These are phyloP conservation scores for Amylostereum areolatum DNA, from an alignment of 1,284 basidiomycete genomes.

Conservation along the genomic window DNA sequence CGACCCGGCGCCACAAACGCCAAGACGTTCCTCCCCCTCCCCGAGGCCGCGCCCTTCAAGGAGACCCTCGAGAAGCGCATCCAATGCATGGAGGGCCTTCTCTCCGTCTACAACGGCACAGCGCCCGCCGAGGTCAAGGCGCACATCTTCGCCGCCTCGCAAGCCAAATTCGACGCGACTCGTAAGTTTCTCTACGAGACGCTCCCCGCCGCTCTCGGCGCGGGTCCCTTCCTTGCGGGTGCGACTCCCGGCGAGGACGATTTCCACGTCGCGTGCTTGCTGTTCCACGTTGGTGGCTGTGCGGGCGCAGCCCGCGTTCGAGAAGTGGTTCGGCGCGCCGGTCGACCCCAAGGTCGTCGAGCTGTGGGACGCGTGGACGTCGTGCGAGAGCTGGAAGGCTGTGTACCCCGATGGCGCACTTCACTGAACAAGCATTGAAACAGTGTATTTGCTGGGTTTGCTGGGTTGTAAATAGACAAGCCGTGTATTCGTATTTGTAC, in stretches of 20 bases:
- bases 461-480: too few relatives aligned
- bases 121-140: conserved; percentile 28
- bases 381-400: conserved; percentile 51
- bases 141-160: conserved; percentile 36
- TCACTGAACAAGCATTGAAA: conserved; percentile 32
- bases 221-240: conserved; percentile 43
- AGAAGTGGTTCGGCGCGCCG: conserved; percentile 33
- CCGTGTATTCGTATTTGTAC: too few relatives aligned
- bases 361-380: conserved; percentile 46
- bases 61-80: conserved; percentile 13
- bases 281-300: conserved; percentile 37
- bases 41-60: conserved; percentile 35
- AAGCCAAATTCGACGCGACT: conserved; percentile 33
- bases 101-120: conserved; percentile 37
- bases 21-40: conserved; percentile 39
- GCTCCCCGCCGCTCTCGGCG: conserved; percentile 36
- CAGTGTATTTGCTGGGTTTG: too few relatives aligned
- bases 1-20: too few relatives aligned
- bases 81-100: conserved; percentile 37
- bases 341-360: conserved; percentile 33
- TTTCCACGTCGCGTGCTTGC: conserved; percentile 48
- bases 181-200: conserved; percentile 32
- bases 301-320: conserved; percentile 29
- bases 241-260: conserved; percentile 44
- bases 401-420: conserved; percentile 40